Evolutionary conservation across 2,329 filamentous ascomycete species (phyloP).

Genomic region (Hypoxylon sp.): DNA sequence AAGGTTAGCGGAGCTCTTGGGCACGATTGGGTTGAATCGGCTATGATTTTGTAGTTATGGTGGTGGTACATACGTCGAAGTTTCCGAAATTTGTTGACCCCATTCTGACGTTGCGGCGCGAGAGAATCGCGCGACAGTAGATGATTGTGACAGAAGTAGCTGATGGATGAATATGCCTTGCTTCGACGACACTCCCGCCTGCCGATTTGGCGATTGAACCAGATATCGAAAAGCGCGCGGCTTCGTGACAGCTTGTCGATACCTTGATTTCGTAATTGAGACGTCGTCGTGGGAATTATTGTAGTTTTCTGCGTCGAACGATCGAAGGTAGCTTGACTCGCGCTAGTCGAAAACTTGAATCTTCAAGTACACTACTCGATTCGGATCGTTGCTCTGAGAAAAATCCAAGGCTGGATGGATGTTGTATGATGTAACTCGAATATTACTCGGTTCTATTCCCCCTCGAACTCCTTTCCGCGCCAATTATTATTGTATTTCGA

Average conservation of each 20-base stretch:
- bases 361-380: too few species aligned
- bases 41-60: neutral
- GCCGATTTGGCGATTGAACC: constrained; percentile 10
- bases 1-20: constrained; percentile 29
- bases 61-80: constrained; percentile 60
- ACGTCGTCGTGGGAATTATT: constrained; percentile 13
- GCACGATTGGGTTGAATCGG: neutral
- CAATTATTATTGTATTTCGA: constrained; percentile 31
- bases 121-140: constrained; percentile 38
- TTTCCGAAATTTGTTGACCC: constrained; percentile 69
- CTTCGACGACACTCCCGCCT: constrained; percentile 12
- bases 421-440: constrained; percentile 27
- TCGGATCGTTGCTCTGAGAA: constrained; percentile 10
- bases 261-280: constrained; percentile 4
- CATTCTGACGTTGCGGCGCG: constrained; percentile 52
- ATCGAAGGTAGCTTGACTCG: constrained; percentile 25
- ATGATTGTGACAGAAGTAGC: constrained; percentile 11
- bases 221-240: constrained; percentile 7
- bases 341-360: constrained; percentile 11
- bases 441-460: too few species aligned
- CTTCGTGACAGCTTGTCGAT: constrained; percentile 2
- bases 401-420: constrained; percentile 18
- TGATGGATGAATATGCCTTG: constrained; percentile 4
- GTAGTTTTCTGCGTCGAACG: constrained; percentile 9
- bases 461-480: constrained; percentile 30